A percentile compares a stretch with the other conserved stretches of the same genome.
phyloP scores from a whole-genome alignment of 2,329 filamentous ascomycete species.

The Fusarium sp. region DNA sequence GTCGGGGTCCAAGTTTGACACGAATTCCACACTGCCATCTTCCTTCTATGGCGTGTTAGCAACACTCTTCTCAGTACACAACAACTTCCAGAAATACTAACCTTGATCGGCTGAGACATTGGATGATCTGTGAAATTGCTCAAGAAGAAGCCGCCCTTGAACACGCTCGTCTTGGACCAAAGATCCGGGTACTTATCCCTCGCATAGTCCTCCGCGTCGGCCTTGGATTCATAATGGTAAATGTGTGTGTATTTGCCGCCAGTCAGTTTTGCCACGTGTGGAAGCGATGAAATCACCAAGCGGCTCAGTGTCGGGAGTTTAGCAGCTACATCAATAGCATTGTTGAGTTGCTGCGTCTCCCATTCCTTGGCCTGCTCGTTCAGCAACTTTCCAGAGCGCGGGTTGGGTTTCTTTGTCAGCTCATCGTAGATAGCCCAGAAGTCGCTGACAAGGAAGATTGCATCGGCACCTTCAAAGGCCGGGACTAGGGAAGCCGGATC shows the following conservation, averaged over 20 bases:
- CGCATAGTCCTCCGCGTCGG: not conserved
- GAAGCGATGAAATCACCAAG: not conserved
- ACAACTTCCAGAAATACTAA: not conserved
- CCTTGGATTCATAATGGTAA: not conserved
- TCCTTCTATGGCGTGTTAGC: not conserved
- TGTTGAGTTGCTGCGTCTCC: not conserved
- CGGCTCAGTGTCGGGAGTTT: not conserved
- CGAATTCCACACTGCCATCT: not conserved
- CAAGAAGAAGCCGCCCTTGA: not conserved
- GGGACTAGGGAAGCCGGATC: constrained; percentile 3
- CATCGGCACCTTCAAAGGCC: constrained; percentile 15
- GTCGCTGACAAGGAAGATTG: constrained; percentile 48
- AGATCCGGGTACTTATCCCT: not conserved
- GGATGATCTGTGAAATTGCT: not conserved
- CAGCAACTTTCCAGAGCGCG: not conserved
- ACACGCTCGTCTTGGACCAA: not conserved
- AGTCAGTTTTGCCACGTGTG: not conserved
- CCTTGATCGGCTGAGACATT: constrained; percentile 2
- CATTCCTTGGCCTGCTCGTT: not conserved
- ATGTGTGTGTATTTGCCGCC: not conserved
- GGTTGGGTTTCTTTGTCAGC: not conserved
- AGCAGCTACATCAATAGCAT: not conserved
- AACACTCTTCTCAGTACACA: not conserved
- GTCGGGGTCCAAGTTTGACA: not conserved
- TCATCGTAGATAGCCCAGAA: constrained; percentile 43